Evolutionary conservation across 768 basidiomycete genomes (phyloP), one percentile per base, ranked within the genome.

Genomic region (Calocybe cyanea): DNA sequence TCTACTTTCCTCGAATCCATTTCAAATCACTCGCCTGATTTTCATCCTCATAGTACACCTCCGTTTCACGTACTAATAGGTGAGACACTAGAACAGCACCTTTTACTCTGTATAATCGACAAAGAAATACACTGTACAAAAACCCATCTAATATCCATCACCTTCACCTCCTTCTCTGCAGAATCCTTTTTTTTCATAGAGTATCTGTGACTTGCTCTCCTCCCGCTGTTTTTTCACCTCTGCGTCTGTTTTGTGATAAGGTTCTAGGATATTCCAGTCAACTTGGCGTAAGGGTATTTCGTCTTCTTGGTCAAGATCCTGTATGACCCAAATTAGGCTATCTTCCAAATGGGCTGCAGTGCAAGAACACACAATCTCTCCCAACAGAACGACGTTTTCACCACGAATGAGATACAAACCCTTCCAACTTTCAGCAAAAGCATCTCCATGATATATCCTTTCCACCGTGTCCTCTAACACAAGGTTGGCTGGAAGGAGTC

Each of bases 141-240:
- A 35, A 35, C 31, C 31, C 8, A n/a, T 35, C 75, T 68, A 96
- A 65, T 97, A 98, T 9, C 92, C 92, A 63, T 97, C 95, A 7
- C 94, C 94, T 69, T 97, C 95, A 30, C 92, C 90, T 9, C 92
- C 93, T 63, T 97, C 95, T 63, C 85, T 91, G 61, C 85, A 92
- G 65, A 95, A 98, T 2, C 95, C 95, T 54, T 83, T 81, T 62
- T 88, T 75, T 61, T 88, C 81, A 57, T 77, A 88, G 47, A 98
- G 68, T 33, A 95, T 76, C 57, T 88, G 78, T 25, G 92, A 81
- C 65, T 91, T 92, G 58, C 70, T 65, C 45, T 91, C 87, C 55
- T 96, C 94, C n/a, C 81, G 78, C 43, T 77, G 72, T 60, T 89
- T 87, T 68, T 87, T 88, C 45, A 65, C 66, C 46, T 87, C 85